Conservation (phyloP, 2,329 filamentous ascomycete genomes). For the Incumbomyces lentus region DNA sequence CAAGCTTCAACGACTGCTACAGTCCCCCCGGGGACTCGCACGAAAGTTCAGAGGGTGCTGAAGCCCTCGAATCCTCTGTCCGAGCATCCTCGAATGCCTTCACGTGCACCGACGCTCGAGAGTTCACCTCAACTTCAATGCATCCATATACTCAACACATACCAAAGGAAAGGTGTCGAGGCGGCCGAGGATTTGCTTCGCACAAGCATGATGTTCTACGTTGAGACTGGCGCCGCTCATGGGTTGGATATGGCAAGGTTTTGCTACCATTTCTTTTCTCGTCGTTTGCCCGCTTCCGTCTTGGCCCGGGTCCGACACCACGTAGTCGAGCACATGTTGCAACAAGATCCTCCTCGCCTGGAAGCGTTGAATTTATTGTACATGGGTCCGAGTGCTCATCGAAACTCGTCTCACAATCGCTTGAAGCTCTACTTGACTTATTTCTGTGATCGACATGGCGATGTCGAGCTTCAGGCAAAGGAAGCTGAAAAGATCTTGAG, state of each 20-base stretch:
- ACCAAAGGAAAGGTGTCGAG: too few relatives aligned
- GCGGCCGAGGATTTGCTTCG: too few relatives aligned
- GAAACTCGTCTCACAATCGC: background rate
- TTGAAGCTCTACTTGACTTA: background rate
- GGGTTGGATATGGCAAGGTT: background rate
- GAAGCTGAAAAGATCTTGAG: background rate
- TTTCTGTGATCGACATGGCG: background rate
- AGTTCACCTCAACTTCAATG: too few relatives aligned
- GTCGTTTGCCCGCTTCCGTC: background rate
- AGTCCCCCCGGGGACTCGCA: too few relatives aligned
- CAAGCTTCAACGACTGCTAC: too few relatives aligned
- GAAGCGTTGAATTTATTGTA: background rate
- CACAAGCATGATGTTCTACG: background rate
- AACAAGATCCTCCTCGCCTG: conserved; percentile 1
- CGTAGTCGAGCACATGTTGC: background rate
- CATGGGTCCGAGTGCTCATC: background rate
- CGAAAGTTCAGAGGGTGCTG: too few relatives aligned
- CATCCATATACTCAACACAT: too few relatives aligned
- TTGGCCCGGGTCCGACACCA: background rate
- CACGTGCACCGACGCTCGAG: too few relatives aligned
- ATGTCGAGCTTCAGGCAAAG: background rate
- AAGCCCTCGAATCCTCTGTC: too few relatives aligned
- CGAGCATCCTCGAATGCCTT: too few relatives aligned
- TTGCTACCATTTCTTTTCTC: background rate
- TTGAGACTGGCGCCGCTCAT: background rate